Base-by-base conservation (phyloP, 2,329 filamentous ascomycete species). In the Hypoxylon sp. region DNA sequence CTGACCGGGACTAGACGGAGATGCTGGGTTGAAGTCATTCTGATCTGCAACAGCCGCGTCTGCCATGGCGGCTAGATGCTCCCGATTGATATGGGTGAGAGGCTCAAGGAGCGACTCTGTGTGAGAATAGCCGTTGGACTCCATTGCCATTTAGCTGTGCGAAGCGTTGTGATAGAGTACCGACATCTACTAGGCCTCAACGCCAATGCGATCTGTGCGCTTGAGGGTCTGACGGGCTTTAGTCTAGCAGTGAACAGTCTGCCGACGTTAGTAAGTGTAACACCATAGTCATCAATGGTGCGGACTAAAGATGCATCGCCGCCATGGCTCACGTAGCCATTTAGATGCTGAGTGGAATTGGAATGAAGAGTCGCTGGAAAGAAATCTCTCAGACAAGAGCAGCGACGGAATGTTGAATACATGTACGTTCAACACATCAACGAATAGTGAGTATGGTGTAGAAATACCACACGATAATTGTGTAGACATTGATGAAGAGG, bases 1-100 rank as follows among this genome's bases (percentile, higher is more conserved):
- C 74, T 85, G 82, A 15, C 79, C 79, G 10, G 86, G 85, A 60
- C 77, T 79, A 21, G 74, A 83, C 81, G 71, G 79, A 75, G 59
- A 79, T 70, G 74, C 81, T 67, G 72, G 79, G 48, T 81, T 80
- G 59, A 86, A 80, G 63, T 86, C 85, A 57, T 82, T 79, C 59
- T 86, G 85, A 54, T 87, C 84, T 29, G 80, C 75, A 27, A 78
- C 76, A 57, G 84, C 78, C 35, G 82, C 74, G 46, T 87, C 84
- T 65, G 85, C 81, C 85, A 87, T 87, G 55, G 73, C 76, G 39
- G 75, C 74, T 59, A 79, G 68, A 62, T 79, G 77, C 57, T 77
- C 77, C 35, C 77, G 74, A 61, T 78, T 77, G 57, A 78, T 72
- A 47, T 75, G 73, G 42, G 72, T 67, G 32, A 78, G 70, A 60